A percentile compares a stretch with the other conserved stretches of the same genome.
These are phyloP conservation scores for Aspergillus fischeri DNA, from an alignment of 2,329 filamentous ascomycete genomes.

Conservation along the genomic window DNA sequence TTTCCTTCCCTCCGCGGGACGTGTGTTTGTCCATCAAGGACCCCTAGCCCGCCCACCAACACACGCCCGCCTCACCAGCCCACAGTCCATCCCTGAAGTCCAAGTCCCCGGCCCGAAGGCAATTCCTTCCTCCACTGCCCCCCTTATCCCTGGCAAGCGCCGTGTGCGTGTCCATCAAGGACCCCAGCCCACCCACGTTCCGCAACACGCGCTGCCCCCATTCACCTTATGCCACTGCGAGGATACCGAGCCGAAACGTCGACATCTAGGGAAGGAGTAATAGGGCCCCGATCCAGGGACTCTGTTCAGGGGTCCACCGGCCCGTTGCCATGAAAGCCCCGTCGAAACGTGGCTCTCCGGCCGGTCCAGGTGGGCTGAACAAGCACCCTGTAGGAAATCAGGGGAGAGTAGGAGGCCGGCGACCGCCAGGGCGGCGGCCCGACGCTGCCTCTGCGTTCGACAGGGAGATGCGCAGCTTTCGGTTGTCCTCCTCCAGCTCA, in stretches of 20 bases:
- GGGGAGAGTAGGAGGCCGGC: neutral
- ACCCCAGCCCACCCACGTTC: too few species aligned
- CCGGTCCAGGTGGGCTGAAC: neutral
- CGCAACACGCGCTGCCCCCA: too few species aligned
- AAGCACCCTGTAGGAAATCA: neutral
- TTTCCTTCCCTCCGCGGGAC: neutral
- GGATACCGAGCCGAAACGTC: too few species aligned
- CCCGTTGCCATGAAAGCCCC: neutral
- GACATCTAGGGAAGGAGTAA: too few species aligned
- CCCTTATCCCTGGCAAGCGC: too few species aligned
- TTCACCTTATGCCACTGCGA: too few species aligned
- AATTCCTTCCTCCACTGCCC: too few species aligned
- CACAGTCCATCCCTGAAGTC: neutral
- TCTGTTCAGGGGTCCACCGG: neutral
- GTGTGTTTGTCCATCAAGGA: neutral
- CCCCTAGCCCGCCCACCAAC: neutral
- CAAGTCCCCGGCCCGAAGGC: too few species aligned
- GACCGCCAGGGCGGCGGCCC: neutral
- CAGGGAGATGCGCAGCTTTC: constrained; percentile 14
- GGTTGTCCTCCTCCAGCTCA: constrained; percentile 14
- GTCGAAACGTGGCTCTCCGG: neutral
- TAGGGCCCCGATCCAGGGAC: too few species aligned
- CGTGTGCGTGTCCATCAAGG: too few species aligned
- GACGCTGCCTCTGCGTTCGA: constrained; percentile 8
- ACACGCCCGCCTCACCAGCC: neutral